Conservation (phyloP, 345 rosid genomes). For the Linum trigynum region DNA sequence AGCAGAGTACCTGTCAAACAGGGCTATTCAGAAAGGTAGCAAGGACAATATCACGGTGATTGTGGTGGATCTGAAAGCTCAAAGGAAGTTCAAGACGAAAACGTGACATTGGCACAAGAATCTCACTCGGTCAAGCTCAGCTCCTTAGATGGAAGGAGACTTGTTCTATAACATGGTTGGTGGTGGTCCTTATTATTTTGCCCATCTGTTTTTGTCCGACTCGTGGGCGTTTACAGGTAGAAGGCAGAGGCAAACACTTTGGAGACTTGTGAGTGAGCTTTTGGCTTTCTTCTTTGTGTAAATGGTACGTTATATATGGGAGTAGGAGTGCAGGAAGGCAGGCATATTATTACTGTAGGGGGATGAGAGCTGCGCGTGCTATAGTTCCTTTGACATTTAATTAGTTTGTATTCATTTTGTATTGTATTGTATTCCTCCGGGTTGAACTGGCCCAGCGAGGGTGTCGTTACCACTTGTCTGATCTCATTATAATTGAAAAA, state of each 20-base stretch:
- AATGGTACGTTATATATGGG: background rate
- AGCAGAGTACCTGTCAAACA: slow-evolving; percentile 65
- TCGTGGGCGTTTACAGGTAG: slow-evolving; percentile 21
- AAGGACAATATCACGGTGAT: slow-evolving; percentile 77
- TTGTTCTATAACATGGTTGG: background rate
- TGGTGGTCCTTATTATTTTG: background rate
- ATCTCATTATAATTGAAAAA: background rate
- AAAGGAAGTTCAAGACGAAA: slow-evolving; percentile 81
- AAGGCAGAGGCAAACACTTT: background rate
- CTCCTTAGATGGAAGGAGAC: too few species aligned
- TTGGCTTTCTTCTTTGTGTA: background rate
- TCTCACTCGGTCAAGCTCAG: too few species aligned
- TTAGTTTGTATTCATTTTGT: background rate
- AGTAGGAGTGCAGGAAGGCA: background rate
- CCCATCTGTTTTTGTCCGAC: slow-evolving; percentile 1
- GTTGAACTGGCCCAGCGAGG: slow-evolving; percentile 1
- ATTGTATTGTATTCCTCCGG: background rate
- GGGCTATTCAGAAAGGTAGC: slow-evolving; percentile 86
- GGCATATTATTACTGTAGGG: background rate
- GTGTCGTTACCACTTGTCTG: background rate
- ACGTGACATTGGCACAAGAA: slow-evolving; percentile 20
- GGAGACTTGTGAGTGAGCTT: background rate
- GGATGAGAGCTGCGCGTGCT: background rate
- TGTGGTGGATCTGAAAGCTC: slow-evolving; percentile 85
- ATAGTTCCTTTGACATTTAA: background rate